Conservation (phyloP, 2,329 filamentous ascomycete species). For the Xylariaceae sp. region DNA sequence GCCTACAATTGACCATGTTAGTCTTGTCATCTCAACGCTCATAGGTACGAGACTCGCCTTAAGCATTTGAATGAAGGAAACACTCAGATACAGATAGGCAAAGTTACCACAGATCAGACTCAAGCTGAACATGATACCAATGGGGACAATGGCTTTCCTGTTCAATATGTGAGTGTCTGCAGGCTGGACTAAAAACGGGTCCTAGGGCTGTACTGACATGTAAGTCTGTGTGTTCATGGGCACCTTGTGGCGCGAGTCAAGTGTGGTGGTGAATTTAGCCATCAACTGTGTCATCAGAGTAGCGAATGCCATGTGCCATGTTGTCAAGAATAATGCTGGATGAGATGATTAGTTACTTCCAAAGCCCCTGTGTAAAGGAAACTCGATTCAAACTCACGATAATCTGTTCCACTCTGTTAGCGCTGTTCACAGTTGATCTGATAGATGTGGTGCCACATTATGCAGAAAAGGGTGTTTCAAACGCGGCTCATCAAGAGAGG, state of each 20-base stretch:
- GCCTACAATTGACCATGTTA: constrained; percentile 37
- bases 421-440: neutral
- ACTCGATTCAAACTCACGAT: constrained; percentile 16
- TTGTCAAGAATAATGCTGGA: constrained; percentile 56
- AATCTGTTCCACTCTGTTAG: constrained; percentile 15
- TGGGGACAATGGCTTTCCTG: constrained; percentile 58
- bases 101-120: constrained; percentile 65
- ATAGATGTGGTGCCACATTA: neutral
- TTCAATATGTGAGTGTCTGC: constrained; percentile 3
- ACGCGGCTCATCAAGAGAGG: neutral
- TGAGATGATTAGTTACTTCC: neutral
- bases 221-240: constrained; percentile 61
- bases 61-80: constrained; percentile 70
- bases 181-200: too few relatives aligned
- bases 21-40: constrained; percentile 19
- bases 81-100: constrained; percentile 64
- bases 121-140: constrained; percentile 63
- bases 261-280: constrained; percentile 58
- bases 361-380: neutral
- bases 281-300: constrained; percentile 64
- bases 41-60: constrained; percentile 37
- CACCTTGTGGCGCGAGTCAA: constrained; percentile 60
- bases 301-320: constrained; percentile 66
- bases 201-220: constrained; percentile 30
- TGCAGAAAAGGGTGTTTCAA: too few relatives aligned